A percentile compares a stretch with the other conserved stretches of the same genome.
Evolutionary conservation across 805 yeast species (phyloP).

Genomic region (Monosporozyma unispora): DNA sequence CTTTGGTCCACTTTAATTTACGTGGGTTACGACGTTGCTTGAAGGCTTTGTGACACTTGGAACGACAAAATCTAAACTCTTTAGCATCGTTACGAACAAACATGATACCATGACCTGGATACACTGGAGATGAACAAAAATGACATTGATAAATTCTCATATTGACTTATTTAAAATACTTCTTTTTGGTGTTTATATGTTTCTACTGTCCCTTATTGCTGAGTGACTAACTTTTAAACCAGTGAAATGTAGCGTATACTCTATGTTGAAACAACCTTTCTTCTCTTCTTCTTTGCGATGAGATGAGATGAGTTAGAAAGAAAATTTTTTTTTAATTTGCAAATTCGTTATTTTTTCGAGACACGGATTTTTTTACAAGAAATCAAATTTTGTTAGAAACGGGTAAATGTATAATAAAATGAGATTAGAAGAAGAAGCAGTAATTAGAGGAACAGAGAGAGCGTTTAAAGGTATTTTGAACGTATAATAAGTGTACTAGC

Average conservation of each 20-base stretch:
- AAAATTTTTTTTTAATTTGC: slow-evolving; percentile 1
- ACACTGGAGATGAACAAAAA: slow-evolving; percentile 95
- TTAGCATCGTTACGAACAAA: slow-evolving; percentile 97
- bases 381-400: background rate
- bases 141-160: slow-evolving; percentile 92
- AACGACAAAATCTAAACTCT: slow-evolving; percentile 94
- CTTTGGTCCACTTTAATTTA: slow-evolving; percentile 96
- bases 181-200: background rate
- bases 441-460: background rate
- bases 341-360: background rate
- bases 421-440: background rate
- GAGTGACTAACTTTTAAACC: background rate
- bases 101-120: slow-evolving; percentile 92
- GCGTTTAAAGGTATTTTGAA: no score
- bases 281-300: slow-evolving; percentile 10
- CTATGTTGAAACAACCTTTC: background rate
- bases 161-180: background rate
- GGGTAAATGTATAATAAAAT: background rate
- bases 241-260: background rate
- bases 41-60: slow-evolving; percentile 95
- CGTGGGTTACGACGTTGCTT: slow-evolving; percentile 98
- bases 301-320: slow-evolving; percentile 16
- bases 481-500: background rate
- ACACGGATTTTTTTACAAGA: slow-evolving; percentile 1
- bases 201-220: background rate